These are phyloP conservation scores for Clonostachys rhizophaga DNA, from an alignment of 2,329 filamentous ascomycete genomes.

Conservation along the genomic window DNA sequence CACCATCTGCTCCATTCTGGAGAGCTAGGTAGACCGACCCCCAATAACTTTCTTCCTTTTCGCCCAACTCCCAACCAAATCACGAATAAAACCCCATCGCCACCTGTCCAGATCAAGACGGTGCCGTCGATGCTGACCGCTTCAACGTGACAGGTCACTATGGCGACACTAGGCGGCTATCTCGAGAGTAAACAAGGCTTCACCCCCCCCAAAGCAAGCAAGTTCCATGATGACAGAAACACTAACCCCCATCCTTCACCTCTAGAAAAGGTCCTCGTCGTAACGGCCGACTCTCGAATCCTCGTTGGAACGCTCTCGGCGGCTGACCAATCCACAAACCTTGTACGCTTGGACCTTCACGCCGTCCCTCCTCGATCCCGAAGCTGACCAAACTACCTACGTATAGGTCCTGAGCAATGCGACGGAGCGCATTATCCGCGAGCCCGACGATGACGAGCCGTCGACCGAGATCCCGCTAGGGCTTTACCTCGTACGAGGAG, in stretches of 20 bases:
- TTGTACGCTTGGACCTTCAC: constrained; percentile 40
- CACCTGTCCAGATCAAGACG: no score
- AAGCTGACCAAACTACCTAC: not conserved
- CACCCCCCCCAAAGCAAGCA: not conserved
- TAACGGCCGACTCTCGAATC: constrained; percentile 89
- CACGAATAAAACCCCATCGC: no score
- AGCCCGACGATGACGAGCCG: constrained; percentile 75
- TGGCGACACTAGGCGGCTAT: constrained; percentile 39
- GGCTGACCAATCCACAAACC: constrained; percentile 87
- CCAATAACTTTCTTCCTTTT: no score
- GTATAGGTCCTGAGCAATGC: constrained; percentile 71
- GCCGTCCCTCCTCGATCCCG: not conserved
- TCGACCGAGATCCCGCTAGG: constrained; percentile 80
- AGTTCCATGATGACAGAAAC: no score
- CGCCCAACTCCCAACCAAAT: no score
- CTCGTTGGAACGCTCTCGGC: constrained; percentile 77
- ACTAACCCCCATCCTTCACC: constrained; percentile 2
- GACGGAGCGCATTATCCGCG: constrained; percentile 85
- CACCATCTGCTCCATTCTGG: no score
- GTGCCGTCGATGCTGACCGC: no score
- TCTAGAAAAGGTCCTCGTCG: constrained; percentile 82
- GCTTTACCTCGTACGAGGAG: constrained; percentile 86
- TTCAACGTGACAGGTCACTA: constrained; percentile 9
- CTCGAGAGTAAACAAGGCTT: constrained; percentile 29
- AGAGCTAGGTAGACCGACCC: no score